Evolutionary conservation across 169 alveolate genomes (phyloP), one percentile per base, ranked within the genome.

Genomic region (Toxoplasma gondii): DNA sequence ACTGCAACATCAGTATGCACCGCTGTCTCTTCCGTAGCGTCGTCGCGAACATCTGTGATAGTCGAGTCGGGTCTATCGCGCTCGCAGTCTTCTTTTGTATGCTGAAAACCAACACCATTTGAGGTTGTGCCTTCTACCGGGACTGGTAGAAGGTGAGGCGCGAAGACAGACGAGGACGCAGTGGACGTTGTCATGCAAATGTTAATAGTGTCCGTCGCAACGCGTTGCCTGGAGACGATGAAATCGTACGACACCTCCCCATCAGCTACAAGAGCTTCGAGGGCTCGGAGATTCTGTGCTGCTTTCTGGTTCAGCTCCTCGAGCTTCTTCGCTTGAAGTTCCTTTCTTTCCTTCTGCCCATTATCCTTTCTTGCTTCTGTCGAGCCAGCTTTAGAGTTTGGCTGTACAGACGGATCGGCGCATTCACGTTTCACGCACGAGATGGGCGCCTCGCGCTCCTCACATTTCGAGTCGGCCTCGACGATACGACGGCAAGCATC

Each of bases 221-320:
- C 45, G 22, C n/a, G 86, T 19, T 78, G 86, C 86, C n/a, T 78
- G 45, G 86, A 78, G 45, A 36, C 12, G n/a, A 78, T 38, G 45
- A 78, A 78, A n/a, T 78, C 86, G n/a, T 78, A 78, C 44, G 39
- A n/a, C 39, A 78, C 86, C 9, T 78, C 45, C 43, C 86, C 86
- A 31, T 78, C 86, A 19, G 86, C 39, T 10, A 78, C 39, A 1
- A 78, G 86, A n/a, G 49, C 12, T 38, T 78, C 86, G 29, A 78
- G 86, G 39, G 86, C 86, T 10, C 45, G 86, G n/a, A 78, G 86
- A 27, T n/a, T 78, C n/a, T n/a, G 45, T n/a, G 86, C 86, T 78
- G 90, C 90, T 44, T 82, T 36, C n/a, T 41, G 67, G 54, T 43
- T 43, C 24, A 82, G 53, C 64, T 82, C 41, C 53, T 39, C 67